These are phyloP conservation scores for Rhododendron henanense DNA, from an alignment of 148 eudicot genomes.

Conservation along the genomic window DNA sequence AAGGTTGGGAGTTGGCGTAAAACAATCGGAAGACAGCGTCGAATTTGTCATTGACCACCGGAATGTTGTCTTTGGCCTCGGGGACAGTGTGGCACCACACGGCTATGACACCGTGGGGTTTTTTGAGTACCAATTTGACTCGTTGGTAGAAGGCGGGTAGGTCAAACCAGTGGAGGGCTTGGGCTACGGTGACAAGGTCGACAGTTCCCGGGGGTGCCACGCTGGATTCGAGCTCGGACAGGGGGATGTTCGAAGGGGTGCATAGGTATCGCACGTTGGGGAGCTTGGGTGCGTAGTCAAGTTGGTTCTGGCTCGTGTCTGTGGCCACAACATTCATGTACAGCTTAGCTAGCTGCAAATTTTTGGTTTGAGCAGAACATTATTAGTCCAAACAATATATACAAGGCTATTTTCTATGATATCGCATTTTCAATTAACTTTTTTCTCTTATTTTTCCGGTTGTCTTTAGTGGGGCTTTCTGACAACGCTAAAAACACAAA, in stretches of 20 bases:
- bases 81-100: constrained; percentile 85
- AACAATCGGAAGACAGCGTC: constrained; percentile 41
- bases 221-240: constrained; percentile 19
- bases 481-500: too few relatives aligned
- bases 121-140: constrained; percentile 53
- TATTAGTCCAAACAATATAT: not conserved
- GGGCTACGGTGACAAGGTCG: constrained; percentile 69
- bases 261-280: constrained; percentile 55
- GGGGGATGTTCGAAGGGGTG: constrained; percentile 46
- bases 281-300: constrained; percentile 63
- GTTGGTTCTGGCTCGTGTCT: constrained; percentile 72
- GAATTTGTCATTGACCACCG: constrained; percentile 22
- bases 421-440: too few relatives aligned
- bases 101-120: constrained; percentile 68
- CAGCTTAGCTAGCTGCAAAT: constrained; percentile 41
- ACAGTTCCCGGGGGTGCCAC: constrained; percentile 38
- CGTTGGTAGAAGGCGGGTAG: constrained; percentile 52
- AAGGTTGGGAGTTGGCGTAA: constrained; percentile 32
- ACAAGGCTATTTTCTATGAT: too few relatives aligned
- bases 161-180: constrained; percentile 85
- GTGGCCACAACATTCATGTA: constrained; percentile 75
- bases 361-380: not conserved
- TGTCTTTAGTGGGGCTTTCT: too few relatives aligned
- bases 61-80: constrained; percentile 18
- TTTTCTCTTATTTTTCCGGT: too few relatives aligned